Percentiles rank a stretch among this genome's conserved stretches.
These are phyloP conservation scores for Mortierella sp. DNA, from an alignment of 371 early-diverging fungal genomes.

Conservation along the genomic window DNA sequence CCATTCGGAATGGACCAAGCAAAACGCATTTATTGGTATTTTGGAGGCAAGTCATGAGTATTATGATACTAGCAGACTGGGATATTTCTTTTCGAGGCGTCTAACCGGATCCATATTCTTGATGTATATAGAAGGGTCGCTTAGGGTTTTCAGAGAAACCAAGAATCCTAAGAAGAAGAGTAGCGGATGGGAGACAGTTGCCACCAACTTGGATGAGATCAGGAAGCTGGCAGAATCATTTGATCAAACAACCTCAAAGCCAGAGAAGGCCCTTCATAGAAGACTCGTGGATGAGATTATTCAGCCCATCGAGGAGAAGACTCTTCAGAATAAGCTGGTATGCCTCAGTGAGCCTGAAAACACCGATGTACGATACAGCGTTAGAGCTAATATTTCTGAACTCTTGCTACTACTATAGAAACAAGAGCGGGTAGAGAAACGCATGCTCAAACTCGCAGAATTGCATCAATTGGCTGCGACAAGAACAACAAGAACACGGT, in stretches of 20 bases:
- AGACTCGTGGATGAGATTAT: conserved; percentile 37
- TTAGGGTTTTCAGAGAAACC: conserved; percentile 41
- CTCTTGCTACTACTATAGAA: conserved; percentile 8
- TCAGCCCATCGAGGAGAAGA: conserved; percentile 34
- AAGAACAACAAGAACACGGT: conserved; percentile 45
- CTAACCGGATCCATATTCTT: neutral
- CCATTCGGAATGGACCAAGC: conserved; percentile 49
- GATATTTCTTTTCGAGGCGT: neutral
- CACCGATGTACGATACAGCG: neutral
- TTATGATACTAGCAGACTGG: too few species aligned
- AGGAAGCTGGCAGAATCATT: conserved; percentile 29
- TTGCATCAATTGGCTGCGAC: conserved; percentile 48
- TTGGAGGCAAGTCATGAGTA: conserved; percentile 39
- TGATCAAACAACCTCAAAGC: conserved; percentile 20
- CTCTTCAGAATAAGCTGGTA: conserved; percentile 33
- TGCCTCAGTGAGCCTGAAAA: neutral
- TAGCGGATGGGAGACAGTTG: conserved; percentile 49
- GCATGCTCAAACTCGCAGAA: conserved; percentile 31
- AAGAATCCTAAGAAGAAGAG: conserved; percentile 37
- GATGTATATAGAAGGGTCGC: conserved; percentile 27
- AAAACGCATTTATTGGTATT: conserved; percentile 51
- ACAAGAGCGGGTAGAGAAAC: conserved; percentile 37
- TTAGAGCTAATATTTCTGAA: neutral
- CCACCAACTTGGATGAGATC: conserved; percentile 43
- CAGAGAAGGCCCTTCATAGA: conserved; percentile 32